phyloP scores from a whole-genome alignment of 345 rosid species.

The Eucalyptus polybractea region DNA sequence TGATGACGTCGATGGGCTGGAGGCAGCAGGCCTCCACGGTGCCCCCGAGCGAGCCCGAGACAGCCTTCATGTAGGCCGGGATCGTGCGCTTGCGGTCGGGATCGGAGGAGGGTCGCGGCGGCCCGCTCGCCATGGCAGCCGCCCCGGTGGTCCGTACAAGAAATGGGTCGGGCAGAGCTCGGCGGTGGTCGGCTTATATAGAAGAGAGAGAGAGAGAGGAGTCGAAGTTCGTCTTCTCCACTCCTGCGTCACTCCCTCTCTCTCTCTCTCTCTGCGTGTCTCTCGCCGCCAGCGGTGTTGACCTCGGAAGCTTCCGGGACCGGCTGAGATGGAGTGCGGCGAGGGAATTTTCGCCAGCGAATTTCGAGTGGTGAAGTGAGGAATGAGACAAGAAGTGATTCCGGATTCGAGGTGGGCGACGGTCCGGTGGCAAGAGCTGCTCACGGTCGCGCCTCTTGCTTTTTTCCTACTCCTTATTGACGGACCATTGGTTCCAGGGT shows the following conservation, averaged over 20 bases:
- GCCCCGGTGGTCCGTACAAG: not conserved
- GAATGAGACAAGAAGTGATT: not conserved
- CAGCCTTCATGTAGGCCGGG: slow-evolving; percentile 87
- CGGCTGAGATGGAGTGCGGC: not conserved
- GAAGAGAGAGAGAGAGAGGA: not conserved
- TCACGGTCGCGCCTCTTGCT: not conserved
- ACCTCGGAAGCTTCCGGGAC: not conserved
- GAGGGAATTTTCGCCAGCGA: not conserved
- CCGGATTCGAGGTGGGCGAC: not conserved
- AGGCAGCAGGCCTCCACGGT: slow-evolving; percentile 81
- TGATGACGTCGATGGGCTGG: slow-evolving; percentile 93
- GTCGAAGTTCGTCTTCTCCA: not conserved
- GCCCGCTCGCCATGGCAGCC: not conserved
- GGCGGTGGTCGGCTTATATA: not conserved
- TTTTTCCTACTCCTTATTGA: not conserved
- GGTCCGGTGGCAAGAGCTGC: not conserved
- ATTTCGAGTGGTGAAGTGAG: not conserved
- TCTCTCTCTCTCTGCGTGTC: not conserved
- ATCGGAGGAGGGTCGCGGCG: not conserved
- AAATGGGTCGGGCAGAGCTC: not conserved
- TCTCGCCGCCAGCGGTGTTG: not conserved
- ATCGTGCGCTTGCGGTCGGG: slow-evolving; percentile 10
- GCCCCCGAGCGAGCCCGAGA: slow-evolving; percentile 87
- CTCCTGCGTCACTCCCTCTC: not conserved
- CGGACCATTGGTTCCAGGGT: not conserved